Percentiles rank a stretch among this genome's conserved stretches.
Conservation (phyloP, 2,329 filamentous ascomycete species). For the Penicillium olsonii region DNA sequence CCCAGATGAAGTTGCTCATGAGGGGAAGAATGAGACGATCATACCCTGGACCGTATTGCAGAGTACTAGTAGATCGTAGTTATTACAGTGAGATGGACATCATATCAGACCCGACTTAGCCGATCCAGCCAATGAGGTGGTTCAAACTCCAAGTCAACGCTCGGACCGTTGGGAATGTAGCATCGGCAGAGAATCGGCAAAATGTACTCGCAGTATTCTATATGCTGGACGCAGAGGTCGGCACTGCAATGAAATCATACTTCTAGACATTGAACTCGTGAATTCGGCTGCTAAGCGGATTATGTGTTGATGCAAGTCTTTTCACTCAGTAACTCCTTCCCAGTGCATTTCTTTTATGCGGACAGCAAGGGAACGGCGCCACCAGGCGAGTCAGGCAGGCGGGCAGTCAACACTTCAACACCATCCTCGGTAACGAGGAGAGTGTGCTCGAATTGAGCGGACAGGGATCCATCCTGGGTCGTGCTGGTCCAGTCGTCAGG, state of each 20-base stretch:
- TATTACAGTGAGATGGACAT: background rate
- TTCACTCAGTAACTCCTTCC: slow-evolving; percentile 15
- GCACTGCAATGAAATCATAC: background rate
- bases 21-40: too few relatives aligned
- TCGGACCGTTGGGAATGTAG: background rate
- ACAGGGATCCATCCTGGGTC: slow-evolving; percentile 83
- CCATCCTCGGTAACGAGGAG: slow-evolving; percentile 80
- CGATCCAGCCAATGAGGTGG: slow-evolving; percentile 4
- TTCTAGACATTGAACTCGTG: slow-evolving; percentile 16
- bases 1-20: too few relatives aligned
- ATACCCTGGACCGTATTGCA: background rate
- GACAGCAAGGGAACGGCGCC: slow-evolving; percentile 65
- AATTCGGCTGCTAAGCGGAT: slow-evolving; percentile 11
- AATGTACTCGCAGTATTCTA: background rate
- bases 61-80: background rate
- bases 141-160: background rate
- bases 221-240: background rate
- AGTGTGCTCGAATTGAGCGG: slow-evolving; percentile 93
- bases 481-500: slow-evolving; percentile 98
- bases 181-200: background rate
- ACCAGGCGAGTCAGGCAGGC: slow-evolving; percentile 71
- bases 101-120: slow-evolving; percentile 7
- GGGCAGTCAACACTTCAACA: slow-evolving; percentile 77
- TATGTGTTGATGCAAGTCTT: slow-evolving; percentile 12
- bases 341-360: slow-evolving; percentile 16